phyloP scores from a whole-genome alignment of 192 early-diverging fungal species.

The Coemansia sp. region DNA sequence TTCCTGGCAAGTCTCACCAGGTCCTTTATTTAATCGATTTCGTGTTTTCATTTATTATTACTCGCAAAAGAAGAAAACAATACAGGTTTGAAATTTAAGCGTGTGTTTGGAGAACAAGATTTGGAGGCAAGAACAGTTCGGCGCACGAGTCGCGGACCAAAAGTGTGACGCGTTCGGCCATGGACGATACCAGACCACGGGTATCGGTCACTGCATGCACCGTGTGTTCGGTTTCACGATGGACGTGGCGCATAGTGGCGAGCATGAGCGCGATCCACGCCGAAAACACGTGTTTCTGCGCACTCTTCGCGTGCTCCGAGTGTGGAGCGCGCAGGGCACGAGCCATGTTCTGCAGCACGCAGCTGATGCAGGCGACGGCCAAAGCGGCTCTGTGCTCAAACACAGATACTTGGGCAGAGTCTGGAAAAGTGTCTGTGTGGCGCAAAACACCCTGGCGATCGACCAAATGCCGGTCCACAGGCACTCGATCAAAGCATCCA shows the following conservation, averaged over 20 bases:
- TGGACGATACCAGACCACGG: slow-evolving; percentile 22
- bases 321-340: background rate
- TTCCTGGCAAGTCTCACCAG: too few relatives aligned
- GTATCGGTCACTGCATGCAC: slow-evolving; percentile 14
- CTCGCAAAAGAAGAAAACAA: background rate
- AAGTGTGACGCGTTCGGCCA: slow-evolving; percentile 33
- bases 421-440: too few relatives aligned
- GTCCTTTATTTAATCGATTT: background rate
- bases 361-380: slow-evolving; percentile 18
- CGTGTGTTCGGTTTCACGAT: slow-evolving; percentile 6
- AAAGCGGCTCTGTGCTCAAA: slow-evolving; percentile 20
- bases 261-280: slow-evolving; percentile 36
- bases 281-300: slow-evolving; percentile 13
- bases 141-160: slow-evolving; percentile 29
- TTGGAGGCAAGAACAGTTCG: slow-evolving; percentile 23
- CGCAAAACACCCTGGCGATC: background rate
- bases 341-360: slow-evolving; percentile 25
- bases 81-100: too few relatives aligned
- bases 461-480: slow-evolving; percentile 18
- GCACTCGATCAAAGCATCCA: slow-evolving; percentile 25
- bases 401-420: background rate
- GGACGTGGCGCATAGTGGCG: slow-evolving; percentile 15
- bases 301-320: background rate
- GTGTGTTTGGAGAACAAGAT: slow-evolving; percentile 4
- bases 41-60: slow-evolving; percentile 1